These are phyloP conservation scores for Globisporangium barbulae DNA, from an alignment of 352 stramenopile species.

Conservation along the genomic window DNA sequence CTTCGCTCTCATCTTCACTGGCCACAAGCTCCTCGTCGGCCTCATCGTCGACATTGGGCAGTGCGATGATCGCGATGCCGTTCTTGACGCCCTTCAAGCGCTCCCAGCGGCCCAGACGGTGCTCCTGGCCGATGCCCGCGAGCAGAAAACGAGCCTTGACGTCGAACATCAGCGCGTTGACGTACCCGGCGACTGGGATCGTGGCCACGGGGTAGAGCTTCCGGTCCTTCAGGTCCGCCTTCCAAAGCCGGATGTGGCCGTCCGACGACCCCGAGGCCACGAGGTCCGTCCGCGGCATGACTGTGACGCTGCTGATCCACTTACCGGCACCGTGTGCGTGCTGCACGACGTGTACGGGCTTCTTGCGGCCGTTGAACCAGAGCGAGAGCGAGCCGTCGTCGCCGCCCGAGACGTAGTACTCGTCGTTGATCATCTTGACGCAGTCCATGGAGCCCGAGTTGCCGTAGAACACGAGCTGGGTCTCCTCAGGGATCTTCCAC, in stretches of 20 bases:
- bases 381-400: slow-evolving; percentile 89
- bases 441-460: slow-evolving; percentile 90
- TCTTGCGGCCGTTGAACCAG: slow-evolving; percentile 94
- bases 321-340: slow-evolving; percentile 85
- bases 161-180: slow-evolving; percentile 76
- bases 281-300: slow-evolving; percentile 89
- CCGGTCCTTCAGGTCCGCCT: slow-evolving; percentile 71
- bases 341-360: slow-evolving; percentile 79
- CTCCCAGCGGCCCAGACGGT: slow-evolving; percentile 91
- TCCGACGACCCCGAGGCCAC: slow-evolving; percentile 90
- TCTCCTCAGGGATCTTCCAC: slow-evolving; percentile 96
- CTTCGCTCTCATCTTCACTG: slow-evolving; percentile 29
- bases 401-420: slow-evolving; percentile 92
- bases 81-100: slow-evolving; percentile 86
- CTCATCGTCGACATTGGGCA: slow-evolving; percentile 60
- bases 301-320: slow-evolving; percentile 89
- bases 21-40: slow-evolving; percentile 15
- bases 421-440: slow-evolving; percentile 89
- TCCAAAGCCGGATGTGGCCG: slow-evolving; percentile 91
- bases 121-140: slow-evolving; percentile 89
- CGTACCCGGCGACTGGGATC: slow-evolving; percentile 70
- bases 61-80: slow-evolving; percentile 85
- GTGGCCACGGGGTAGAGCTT: slow-evolving; percentile 61
- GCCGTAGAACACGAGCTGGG: slow-evolving; percentile 93
- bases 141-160: slow-evolving; percentile 86